Conservation (phyloP, 495 filamentous ascomycete genomes). For the Aspergillus indologenus region DNA sequence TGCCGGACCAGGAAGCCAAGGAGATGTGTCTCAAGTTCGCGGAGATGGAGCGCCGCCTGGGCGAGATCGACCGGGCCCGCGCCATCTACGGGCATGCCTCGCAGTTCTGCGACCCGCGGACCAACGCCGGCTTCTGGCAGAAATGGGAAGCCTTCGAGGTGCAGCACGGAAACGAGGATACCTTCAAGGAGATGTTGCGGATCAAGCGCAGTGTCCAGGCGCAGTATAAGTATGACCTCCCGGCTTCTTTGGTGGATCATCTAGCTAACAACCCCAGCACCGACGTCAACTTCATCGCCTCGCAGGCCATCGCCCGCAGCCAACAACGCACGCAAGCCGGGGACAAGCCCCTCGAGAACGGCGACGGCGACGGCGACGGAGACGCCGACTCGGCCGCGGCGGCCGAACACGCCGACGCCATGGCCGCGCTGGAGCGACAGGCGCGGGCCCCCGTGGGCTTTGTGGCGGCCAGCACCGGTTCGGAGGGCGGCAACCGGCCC, state of each 20-base stretch:
- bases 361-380: slow-evolving; percentile 39
- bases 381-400: no score
- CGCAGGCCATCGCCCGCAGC: slow-evolving; percentile 83
- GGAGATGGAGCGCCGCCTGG: slow-evolving; percentile 94
- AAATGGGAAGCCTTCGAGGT: slow-evolving; percentile 98
- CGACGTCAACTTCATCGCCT: slow-evolving; percentile 97
- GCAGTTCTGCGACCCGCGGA: slow-evolving; percentile 95
- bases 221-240: slow-evolving; percentile 73
- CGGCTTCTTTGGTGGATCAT: not conserved
- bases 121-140: slow-evolving; percentile 84
- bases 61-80: slow-evolving; percentile 93
- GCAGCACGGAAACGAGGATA: slow-evolving; percentile 97
- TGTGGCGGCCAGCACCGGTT: slow-evolving; percentile 77
- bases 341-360: slow-evolving; percentile 19
- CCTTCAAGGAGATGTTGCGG: slow-evolving; percentile 97
- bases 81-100: slow-evolving; percentile 95
- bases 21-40: slow-evolving; percentile 99
- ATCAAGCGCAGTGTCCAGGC: slow-evolving; percentile 97
- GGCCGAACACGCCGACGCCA: slow-evolving; percentile 70
- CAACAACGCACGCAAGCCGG: slow-evolving; percentile 56
- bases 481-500: slow-evolving; percentile 66
- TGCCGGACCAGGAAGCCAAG: slow-evolving; percentile 90
- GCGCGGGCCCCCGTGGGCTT: slow-evolving; percentile 87
- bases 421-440: slow-evolving; percentile 87
- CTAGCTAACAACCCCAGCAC: slow-evolving; percentile 51